Evolutionary conservation across 2,329 filamentous ascomycete species (phyloP).

Genomic region (Neopestalotiopsis clavispora): DNA sequence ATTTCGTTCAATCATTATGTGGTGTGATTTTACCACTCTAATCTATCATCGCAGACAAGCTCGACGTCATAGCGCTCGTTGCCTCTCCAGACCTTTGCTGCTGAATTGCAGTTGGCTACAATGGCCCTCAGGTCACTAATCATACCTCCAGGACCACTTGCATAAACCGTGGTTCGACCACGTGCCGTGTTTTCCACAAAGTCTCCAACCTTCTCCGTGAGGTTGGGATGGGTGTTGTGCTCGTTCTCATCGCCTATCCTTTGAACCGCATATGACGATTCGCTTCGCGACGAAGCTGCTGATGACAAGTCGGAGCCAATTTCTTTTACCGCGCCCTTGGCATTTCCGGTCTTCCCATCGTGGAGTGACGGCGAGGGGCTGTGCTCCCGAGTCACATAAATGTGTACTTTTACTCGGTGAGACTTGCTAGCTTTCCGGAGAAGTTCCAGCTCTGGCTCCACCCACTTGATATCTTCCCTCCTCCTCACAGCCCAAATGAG

Average conservation of each 20-base stretch:
- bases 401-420: conserved; percentile 53
- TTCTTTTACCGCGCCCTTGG: conserved; percentile 30
- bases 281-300: conserved; percentile 25
- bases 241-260: conserved; percentile 32
- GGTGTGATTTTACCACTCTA: conserved; percentile 50
- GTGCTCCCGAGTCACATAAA: conserved; percentile 64
- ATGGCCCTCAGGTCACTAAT: conserved; percentile 59
- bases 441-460: conserved; percentile 58
- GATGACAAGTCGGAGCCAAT: conserved; percentile 28
- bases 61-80: conserved; percentile 60
- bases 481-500: conserved; percentile 70
- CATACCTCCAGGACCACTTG: conserved; percentile 65
- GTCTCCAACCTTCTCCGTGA: conserved; percentile 48
- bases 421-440: conserved; percentile 45
- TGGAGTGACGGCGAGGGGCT: conserved; percentile 30
- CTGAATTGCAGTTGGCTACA: conserved; percentile 59
- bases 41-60: conserved; percentile 64
- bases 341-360: conserved; percentile 31
- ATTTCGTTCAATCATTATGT: conserved; percentile 7
- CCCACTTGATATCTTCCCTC: conserved; percentile 60
- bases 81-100: conserved; percentile 59
- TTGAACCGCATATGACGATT: conserved; percentile 34
- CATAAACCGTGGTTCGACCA: conserved; percentile 61
- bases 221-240: conserved; percentile 47
- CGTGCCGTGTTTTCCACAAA: conserved; percentile 53